Conservation (phyloP, 371 early-diverging fungal species). For the Rhizopus arrhizus region DNA sequence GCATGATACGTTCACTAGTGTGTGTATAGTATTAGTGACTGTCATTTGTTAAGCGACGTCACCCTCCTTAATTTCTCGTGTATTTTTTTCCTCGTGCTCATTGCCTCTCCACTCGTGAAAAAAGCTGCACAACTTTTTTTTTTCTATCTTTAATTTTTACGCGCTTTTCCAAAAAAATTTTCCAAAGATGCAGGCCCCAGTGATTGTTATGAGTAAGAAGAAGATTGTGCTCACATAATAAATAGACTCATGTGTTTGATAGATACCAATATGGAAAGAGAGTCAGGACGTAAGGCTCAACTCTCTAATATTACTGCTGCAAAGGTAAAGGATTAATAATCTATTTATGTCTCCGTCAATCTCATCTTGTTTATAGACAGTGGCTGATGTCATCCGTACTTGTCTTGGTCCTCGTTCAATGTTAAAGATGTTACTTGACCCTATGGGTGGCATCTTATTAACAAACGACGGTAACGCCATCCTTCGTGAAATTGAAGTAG, state of each 20-base stretch:
- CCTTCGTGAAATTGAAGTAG: slow-evolving; percentile 98
- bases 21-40: no score
- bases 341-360: not conserved
- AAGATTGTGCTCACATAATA: not conserved
- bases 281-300: slow-evolving; percentile 96
- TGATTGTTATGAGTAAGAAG: slow-evolving; percentile 72
- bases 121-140: not conserved
- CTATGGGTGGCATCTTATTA: slow-evolving; percentile 99
- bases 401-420: slow-evolving; percentile 99
- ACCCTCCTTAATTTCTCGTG: slow-evolving; percentile 1
- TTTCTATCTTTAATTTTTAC: not conserved
- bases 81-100: not conserved
- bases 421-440: slow-evolving; percentile 99
- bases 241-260: slow-evolving; percentile 8
- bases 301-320: slow-evolving; percentile 96
- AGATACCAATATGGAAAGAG: slow-evolving; percentile 94
- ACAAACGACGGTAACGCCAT: slow-evolving; percentile 99
- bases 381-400: slow-evolving; percentile 98
- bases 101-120: not conserved
- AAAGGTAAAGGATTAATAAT: slow-evolving; percentile 64
- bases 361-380: slow-evolving; percentile 66
- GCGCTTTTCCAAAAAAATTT: not conserved
- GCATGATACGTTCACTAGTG: no score
- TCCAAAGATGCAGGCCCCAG: slow-evolving; percentile 58
- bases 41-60: not conserved